These are phyloP conservation scores for Hordeum vulgare DNA, from an alignment of 176 grass and related monocot species.

Conservation along the genomic window MorexV3_pseudomolecules_assembly NC_058520.1:458925966-458926465, in stretches of 20 bases:
- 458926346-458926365: background rate
- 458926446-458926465: background rate
- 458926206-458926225: background rate
- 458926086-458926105: background rate
- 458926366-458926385: background rate
- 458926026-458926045: background rate
- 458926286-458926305: background rate
- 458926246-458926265: background rate
- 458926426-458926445: background rate
- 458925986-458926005: background rate
- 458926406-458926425: background rate
- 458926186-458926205: background rate
- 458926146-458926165: background rate
- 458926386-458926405: background rate
- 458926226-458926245: background rate
- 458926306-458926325: background rate
- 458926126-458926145: background rate
- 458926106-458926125: background rate
- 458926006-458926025: background rate
- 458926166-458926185: background rate
- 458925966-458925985: conserved; percentile 13
- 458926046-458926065: background rate
- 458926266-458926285: background rate
- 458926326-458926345: background rate
- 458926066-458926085: background rate